Evolutionary conservation across 768 basidiomycete genomes (phyloP).

Genomic region (Boletellus emodensis): DNA sequence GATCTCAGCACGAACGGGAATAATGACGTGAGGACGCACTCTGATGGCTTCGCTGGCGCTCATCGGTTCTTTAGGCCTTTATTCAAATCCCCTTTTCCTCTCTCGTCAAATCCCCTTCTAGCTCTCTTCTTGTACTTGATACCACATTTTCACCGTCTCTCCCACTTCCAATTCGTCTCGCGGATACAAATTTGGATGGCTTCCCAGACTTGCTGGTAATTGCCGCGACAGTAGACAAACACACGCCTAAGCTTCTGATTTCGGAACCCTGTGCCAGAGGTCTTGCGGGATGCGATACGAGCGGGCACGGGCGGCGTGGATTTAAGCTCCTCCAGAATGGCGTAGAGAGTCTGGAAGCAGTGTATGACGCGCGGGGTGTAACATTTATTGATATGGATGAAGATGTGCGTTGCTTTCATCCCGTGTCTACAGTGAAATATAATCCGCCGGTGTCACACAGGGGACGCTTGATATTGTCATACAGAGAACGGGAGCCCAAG

Average conservation of each 20-base stretch:
- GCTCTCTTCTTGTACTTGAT: slow-evolving; percentile 69
- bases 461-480: slow-evolving; percentile 91
- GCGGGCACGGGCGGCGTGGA: slow-evolving; percentile 55
- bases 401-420: slow-evolving; percentile 57
- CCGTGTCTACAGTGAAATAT: neutral
- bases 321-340: slow-evolving; percentile 57
- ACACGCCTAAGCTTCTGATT: slow-evolving; percentile 57
- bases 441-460: slow-evolving; percentile 36
- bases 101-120: slow-evolving; percentile 46
- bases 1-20: slow-evolving; percentile 49
- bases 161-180: slow-evolving; percentile 75
- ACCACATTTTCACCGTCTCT: slow-evolving; percentile 59
- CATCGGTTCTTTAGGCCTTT: slow-evolving; percentile 47
- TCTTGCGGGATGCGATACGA: slow-evolving; percentile 52
- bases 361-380: slow-evolving; percentile 76
- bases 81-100: slow-evolving; percentile 60
- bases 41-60: neutral
- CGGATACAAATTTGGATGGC: slow-evolving; percentile 91
- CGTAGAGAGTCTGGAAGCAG: slow-evolving; percentile 53
- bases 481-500: slow-evolving; percentile 71
- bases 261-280: slow-evolving; percentile 59
- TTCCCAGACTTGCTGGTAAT: slow-evolving; percentile 83
- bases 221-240: slow-evolving; percentile 39
- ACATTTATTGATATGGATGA: slow-evolving; percentile 92
- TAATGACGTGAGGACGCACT: slow-evolving; percentile 44